These are phyloP conservation scores for Aureobasidium sp. DNA, from an alignment of 2,329 filamentous ascomycete genomes.

Conservation along the genomic window DNA sequence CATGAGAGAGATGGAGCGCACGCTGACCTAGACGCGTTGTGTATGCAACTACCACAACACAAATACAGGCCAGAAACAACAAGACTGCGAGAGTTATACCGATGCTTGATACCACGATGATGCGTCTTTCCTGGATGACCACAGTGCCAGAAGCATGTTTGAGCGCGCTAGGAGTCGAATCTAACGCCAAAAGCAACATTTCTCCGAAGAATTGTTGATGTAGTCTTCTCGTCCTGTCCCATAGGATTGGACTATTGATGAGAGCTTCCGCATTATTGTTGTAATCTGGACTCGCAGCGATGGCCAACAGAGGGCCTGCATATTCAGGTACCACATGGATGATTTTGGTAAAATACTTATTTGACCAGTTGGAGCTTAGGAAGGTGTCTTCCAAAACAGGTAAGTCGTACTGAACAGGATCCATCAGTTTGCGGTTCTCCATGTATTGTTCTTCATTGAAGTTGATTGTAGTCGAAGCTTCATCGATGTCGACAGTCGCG, in stretches of 20 bases:
- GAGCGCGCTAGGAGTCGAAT: too few species aligned
- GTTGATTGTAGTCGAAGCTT: background rate
- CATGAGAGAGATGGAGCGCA: background rate
- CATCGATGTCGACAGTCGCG: background rate
- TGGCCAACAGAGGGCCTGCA: background rate
- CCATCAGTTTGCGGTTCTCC: background rate
- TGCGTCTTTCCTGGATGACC: too few species aligned
- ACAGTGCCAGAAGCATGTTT: too few species aligned
- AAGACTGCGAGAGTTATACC: background rate
- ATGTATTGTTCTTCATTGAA: background rate
- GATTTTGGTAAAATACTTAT: background rate
- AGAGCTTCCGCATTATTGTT: background rate
- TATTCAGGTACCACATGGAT: background rate
- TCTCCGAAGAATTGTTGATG: background rate
- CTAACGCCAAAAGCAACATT: background rate
- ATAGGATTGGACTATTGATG: background rate
- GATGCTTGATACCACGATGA: background rate
- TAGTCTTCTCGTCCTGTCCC: background rate
- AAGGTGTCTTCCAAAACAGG: background rate
- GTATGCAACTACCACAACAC: background rate
- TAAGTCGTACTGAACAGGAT: background rate
- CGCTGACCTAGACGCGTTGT: background rate
- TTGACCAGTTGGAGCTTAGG: background rate
- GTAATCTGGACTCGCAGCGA: background rate
- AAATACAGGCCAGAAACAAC: background rate